Conservation (phyloP, 257 asterid genomes). For the Hygrophila difformis region DNA sequence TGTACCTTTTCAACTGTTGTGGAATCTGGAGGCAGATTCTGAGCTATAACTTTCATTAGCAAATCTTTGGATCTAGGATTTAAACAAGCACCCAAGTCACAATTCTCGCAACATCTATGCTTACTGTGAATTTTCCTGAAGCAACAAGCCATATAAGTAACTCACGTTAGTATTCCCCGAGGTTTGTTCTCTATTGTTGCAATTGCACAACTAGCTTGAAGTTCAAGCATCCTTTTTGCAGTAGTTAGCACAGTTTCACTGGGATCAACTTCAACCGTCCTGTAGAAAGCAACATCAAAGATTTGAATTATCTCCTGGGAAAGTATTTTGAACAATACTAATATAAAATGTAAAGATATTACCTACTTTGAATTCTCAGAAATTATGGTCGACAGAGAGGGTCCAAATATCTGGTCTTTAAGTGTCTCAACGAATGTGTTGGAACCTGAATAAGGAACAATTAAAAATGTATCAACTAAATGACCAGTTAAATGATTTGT, state of each 20-base stretch:
- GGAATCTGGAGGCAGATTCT: slow-evolving; percentile 67
- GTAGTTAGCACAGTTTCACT: slow-evolving; percentile 65
- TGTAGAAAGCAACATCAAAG: slow-evolving; percentile 4
- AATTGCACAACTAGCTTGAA: slow-evolving; percentile 52
- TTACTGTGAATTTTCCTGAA: too few species aligned
- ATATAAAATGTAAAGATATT: slow-evolving; percentile 45
- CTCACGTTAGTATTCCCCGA: slow-evolving; percentile 71
- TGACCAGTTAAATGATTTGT: not conserved
- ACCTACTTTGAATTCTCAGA: slow-evolving; percentile 99
- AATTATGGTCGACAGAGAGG: slow-evolving; percentile 84
- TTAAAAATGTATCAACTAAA: too few species aligned
- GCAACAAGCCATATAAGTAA: not conserved
- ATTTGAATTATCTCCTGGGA: too few species aligned
- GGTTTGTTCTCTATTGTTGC: slow-evolving; percentile 81
- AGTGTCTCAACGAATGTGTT: slow-evolving; percentile 86
- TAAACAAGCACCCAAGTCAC: slow-evolving; percentile 5
- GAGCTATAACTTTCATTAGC: slow-evolving; percentile 87
- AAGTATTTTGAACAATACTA: too few species aligned
- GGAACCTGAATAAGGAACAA: slow-evolving; percentile 39
- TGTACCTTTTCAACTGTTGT: slow-evolving; percentile 77
- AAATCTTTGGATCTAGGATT: slow-evolving; percentile 75
- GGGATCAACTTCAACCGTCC: slow-evolving; percentile 67
- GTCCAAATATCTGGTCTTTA: slow-evolving; percentile 82
- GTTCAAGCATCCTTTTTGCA: slow-evolving; percentile 79
- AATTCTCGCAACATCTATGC: too few species aligned